Conservation (phyloP, 495 filamentous ascomycete species). For the Penicillium simplicissimum region DNA sequence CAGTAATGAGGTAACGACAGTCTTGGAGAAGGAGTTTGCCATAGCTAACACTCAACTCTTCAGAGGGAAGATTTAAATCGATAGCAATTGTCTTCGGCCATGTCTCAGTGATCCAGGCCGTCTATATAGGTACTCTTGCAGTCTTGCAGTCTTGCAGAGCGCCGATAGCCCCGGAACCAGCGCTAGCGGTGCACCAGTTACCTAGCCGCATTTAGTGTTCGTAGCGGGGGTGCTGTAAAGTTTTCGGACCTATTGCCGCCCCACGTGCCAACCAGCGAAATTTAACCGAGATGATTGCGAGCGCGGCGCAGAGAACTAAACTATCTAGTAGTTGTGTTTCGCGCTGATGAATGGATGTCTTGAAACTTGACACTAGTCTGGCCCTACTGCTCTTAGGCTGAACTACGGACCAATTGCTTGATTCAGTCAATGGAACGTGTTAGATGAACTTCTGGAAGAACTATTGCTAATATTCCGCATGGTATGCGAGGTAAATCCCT, state of each 20-base stretch:
- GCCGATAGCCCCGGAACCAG: background rate
- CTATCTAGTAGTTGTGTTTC: slow-evolving; percentile 1
- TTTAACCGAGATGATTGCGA: slow-evolving; percentile 20
- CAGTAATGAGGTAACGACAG: slow-evolving; percentile 12
- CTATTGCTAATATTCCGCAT: background rate
- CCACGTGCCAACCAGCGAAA: slow-evolving; percentile 16
- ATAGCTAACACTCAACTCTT: background rate
- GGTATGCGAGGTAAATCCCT: background rate
- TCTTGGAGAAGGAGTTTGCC: slow-evolving; percentile 8
- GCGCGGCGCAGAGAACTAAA: background rate
- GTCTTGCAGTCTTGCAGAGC: background rate
- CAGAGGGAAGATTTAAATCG: background rate
- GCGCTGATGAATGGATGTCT: background rate
- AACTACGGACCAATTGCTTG: slow-evolving; percentile 6
- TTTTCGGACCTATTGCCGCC: slow-evolving; percentile 15
- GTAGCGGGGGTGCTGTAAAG: background rate
- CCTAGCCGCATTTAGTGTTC: slow-evolving; percentile 12
- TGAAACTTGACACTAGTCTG: background rate
- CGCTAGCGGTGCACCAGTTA: slow-evolving; percentile 12
- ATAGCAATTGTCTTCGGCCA: background rate
- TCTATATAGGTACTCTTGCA: too few species aligned
- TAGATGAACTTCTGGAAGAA: background rate
- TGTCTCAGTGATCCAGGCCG: background rate
- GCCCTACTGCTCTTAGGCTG: background rate
- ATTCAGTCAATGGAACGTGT: slow-evolving; percentile 7